These are phyloP conservation scores for Massarina eburnea DNA, from an alignment of 2,329 filamentous ascomycete species.

Conservation along the genomic window DNA sequence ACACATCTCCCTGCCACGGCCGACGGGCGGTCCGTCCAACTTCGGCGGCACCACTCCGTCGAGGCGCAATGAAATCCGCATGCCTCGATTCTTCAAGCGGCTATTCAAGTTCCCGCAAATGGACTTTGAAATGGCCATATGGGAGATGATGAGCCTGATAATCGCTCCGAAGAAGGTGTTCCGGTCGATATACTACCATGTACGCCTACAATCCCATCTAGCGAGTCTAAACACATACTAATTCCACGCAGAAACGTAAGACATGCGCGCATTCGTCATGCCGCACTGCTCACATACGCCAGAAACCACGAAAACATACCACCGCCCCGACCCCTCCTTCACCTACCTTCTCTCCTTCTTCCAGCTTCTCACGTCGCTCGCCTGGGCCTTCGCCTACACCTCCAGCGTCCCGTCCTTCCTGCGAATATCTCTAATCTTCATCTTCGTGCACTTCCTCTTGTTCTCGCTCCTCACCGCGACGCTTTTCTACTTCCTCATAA, in stretches of 20 bases:
- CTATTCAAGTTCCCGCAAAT: slow-evolving; percentile 73
- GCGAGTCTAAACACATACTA: background rate
- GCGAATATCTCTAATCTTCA: slow-evolving; percentile 51
- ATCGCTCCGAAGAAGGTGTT: slow-evolving; percentile 73
- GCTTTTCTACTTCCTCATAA: slow-evolving; percentile 65
- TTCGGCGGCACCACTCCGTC: slow-evolving; percentile 56
- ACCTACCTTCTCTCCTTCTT: slow-evolving; percentile 70
- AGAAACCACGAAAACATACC: slow-evolving; percentile 64
- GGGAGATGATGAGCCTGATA: slow-evolving; percentile 70
- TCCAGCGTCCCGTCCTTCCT: slow-evolving; percentile 47
- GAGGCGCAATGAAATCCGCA: slow-evolving; percentile 56
- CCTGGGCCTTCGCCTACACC: slow-evolving; percentile 62
- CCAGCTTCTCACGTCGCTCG: slow-evolving; percentile 54
- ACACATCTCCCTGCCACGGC: slow-evolving; percentile 61
- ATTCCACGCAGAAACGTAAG: background rate
- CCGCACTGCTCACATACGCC: background rate
- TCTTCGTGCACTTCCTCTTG: slow-evolving; percentile 62
- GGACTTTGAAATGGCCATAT: slow-evolving; percentile 74
- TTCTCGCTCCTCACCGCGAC: slow-evolving; percentile 62
- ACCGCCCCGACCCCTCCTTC: slow-evolving; percentile 69
- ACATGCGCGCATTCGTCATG: background rate
- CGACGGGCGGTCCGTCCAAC: slow-evolving; percentile 56
- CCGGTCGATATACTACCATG: slow-evolving; percentile 70
- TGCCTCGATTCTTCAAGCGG: slow-evolving; percentile 69
- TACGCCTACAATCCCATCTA: slow-evolving; percentile 31